Evolutionary conservation across 306 rosid species (phyloP), one percentile per base, ranked within the genome.

Genomic region (Vigna trinervia): DNA sequence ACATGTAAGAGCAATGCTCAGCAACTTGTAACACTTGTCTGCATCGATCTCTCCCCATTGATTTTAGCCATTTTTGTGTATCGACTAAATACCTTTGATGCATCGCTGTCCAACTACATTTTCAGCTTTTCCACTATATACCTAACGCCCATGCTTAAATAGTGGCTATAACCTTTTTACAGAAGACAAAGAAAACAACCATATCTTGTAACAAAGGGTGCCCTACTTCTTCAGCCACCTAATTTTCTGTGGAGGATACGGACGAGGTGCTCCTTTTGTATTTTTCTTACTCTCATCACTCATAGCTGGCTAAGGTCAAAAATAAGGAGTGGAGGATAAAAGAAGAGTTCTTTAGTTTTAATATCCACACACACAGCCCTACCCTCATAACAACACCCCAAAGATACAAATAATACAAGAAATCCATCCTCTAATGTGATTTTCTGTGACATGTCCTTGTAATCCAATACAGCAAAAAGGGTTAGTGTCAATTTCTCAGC

Each of bases 401-500:
- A 75, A 32, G 0, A 10, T 56, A 57, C 4, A 56, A 56, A 56
- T 10, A 9, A 56, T 67, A 54, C 10, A 15, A 39, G 73, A 53
- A 77, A 71, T n/a, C 10, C 30, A 51, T 38, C 66, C 36, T 36
- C 2, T 76, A 56, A 47, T 81, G 56, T 67, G 65, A 14, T 53
- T 82, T 72, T 59, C 52, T 59, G 51, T 22, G 53, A 30, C 70
- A 8, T 9, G 56, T 32, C 51, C 50, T 7, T 74, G 14, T n/a
- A 59, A n/a, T 59, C 17, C 48, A 76, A 15, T 32, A 30, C 45
- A 26, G 36, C 32, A 63, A 82, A 54, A 48, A n/a, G 66, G 73
- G 71, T 8, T 13, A 26, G 59, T 11, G 82, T 71, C 83, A 53
- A 47, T 75, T 30, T 50, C 54, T 15, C 76, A 76, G 80, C 85